A percentile compares a stretch with the other conserved stretches of the same genome.
phyloP scores from a whole-genome alignment of 495 filamentous ascomycete species.

The Neurospora sp. region DNA sequence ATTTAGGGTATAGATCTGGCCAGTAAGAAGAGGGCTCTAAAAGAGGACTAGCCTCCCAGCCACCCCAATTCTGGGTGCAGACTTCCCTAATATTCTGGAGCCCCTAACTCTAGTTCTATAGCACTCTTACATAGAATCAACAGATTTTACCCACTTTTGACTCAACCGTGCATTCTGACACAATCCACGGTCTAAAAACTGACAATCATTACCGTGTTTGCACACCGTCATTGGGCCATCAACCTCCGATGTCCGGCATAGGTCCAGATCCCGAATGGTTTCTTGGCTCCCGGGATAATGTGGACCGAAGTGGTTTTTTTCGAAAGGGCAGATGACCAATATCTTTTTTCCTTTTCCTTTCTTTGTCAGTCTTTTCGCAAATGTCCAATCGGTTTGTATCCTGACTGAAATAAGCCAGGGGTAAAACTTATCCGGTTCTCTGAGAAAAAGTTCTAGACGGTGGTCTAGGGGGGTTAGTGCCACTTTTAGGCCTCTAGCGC shows the following conservation, averaged over 20 bases:
- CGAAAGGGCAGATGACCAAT: neutral
- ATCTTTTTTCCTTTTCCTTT: neutral
- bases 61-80: no score
- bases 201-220: neutral
- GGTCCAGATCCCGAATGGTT: neutral
- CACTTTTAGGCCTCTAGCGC: neutral
- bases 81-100: no score
- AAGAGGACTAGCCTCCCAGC: no score
- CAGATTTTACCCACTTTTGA: no score
- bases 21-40: no score
- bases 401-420: neutral
- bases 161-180: no score
- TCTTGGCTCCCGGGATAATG: neutral
- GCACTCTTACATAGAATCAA: no score
- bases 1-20: no score
- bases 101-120: no score
- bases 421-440: neutral
- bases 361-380: neutral
- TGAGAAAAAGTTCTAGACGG: neutral
- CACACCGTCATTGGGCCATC: neutral
- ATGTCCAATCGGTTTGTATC: neutral
- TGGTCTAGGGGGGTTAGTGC: neutral
- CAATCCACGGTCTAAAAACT: neutral
- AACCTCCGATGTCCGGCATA: neutral
- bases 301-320: neutral